Evolutionary conservation across 2,329 filamentous ascomycete species (phyloP).

Genomic region (Exophiala calicioides): DNA sequence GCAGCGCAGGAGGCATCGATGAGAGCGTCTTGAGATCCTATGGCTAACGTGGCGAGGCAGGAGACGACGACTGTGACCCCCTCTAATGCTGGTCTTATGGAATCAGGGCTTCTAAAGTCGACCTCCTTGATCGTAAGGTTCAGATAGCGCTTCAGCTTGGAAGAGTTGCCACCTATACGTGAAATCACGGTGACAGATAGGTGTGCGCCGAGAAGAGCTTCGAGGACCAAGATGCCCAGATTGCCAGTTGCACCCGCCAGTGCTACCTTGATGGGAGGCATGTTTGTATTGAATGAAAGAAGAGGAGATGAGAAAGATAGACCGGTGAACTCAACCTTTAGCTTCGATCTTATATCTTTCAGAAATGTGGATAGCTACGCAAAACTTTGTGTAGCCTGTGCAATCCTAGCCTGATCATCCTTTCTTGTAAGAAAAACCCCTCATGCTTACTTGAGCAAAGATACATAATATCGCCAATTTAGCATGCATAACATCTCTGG

Average conservation of each 20-base stretch:
- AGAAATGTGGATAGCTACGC: too few species aligned
- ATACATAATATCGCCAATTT: too few species aligned
- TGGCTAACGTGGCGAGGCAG: slow-evolving; percentile 9
- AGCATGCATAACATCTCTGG: too few species aligned
- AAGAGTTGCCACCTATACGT: slow-evolving; percentile 8
- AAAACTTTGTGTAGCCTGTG: too few species aligned
- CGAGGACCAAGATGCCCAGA: slow-evolving; percentile 34
- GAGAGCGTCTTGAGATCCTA: slow-evolving; percentile 16
- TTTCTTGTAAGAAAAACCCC: too few species aligned
- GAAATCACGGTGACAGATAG: slow-evolving; percentile 12
- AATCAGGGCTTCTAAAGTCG: slow-evolving; percentile 17
- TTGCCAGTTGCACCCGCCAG: slow-evolving; percentile 34
- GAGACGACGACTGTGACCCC: slow-evolving; percentile 18
- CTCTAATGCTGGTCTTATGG: slow-evolving; percentile 7
- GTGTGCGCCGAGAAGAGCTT: slow-evolving; percentile 17
- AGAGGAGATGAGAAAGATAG: too few species aligned
- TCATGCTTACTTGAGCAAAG: too few species aligned
- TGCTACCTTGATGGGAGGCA: background rate
- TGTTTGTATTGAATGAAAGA: background rate
- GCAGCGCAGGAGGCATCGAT: slow-evolving; percentile 35
- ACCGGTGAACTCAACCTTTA: too few species aligned
- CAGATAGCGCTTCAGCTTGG: slow-evolving; percentile 6
- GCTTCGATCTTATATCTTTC: too few species aligned
- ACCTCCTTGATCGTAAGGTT: slow-evolving; percentile 13
- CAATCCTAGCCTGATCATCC: too few species aligned